Evolutionary conservation across 768 basidiomycete species (phyloP), one percentile per base, ranked within the genome.

Genomic region (Mycena indigotica): DNA sequence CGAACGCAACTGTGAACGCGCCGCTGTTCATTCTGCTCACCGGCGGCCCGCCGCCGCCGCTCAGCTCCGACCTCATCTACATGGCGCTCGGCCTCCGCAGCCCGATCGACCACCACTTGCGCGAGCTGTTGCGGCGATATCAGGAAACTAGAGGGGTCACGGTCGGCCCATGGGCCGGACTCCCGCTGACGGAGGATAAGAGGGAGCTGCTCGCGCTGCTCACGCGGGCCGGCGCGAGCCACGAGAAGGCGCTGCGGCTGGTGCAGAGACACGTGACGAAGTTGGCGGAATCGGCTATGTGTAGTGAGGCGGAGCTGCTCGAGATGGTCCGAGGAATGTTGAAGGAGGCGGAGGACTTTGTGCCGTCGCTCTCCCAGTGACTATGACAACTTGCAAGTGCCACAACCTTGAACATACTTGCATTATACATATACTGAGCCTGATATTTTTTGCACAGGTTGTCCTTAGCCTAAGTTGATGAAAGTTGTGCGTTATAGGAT

Each of bases 241-340:
- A 38, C n/a, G 60, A 53, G 1, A 16, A 10, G 1, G n/a, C 44
- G 5, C 21, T 61, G 55, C 28, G 13, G 21, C 67, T 61, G 5
- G 68, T 65, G 62, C 71, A 67, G 50, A 72, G 66, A 24, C 66
- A 71, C 63, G 65, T 70, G 50, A 71, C 65, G 5, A 70, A 70
- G 52, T 61, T 71, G 38, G 69, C 64, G 23, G 70, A 72, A 15
- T 68, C 61, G 19, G 61, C 57, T 0, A 67, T 67, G 2, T 67
- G 69, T 24, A 52, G 60, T 0, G 55, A 57, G 48, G 28, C 29
- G 16, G 55, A 53, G 12, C 51, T 48, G 16, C 46, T 61, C 1
- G 35, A 38, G 13, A 44, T 56, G 29, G 30, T 53, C 3, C 19
- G 40, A 2, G 38, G 23, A 15, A 61, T 61, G 60, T 17, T 61